A percentile compares a stretch with the other conserved stretches of the same genome.
phyloP scores from a whole-genome alignment of 257 asterid species.

The Haberlea rhodopensis region DNA sequence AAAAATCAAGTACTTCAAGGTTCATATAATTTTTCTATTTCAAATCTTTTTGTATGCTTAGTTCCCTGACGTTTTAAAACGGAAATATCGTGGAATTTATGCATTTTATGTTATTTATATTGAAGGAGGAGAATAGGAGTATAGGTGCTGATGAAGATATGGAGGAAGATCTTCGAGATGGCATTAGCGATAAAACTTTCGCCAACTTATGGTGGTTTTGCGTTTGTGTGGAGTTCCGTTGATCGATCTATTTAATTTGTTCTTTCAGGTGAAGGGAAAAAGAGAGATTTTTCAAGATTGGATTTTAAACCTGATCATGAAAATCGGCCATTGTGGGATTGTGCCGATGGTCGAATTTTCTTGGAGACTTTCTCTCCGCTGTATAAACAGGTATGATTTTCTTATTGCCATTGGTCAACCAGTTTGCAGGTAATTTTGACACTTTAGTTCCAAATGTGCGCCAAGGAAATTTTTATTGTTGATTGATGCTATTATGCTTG shows the following conservation, averaged over 20 bases:
- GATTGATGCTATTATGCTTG: constrained; percentile 1
- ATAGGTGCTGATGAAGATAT: constrained; percentile 47
- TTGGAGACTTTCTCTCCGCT: constrained; percentile 87
- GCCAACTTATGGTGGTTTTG: neutral
- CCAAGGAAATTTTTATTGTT: neutral
- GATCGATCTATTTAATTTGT: constrained; percentile 21
- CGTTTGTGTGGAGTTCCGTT: constrained; percentile 3
- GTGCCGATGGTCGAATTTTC: constrained; percentile 94
- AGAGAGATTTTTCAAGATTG: constrained; percentile 79
- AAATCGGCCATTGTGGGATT: constrained; percentile 93
- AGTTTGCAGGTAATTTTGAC: constrained; percentile 68
- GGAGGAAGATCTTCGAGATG: constrained; percentile 70
- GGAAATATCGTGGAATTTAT: neutral
- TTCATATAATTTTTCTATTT: constrained; percentile 18
- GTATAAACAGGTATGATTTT: constrained; percentile 93
- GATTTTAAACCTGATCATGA: constrained; percentile 89
- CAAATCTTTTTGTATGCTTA: constrained; percentile 3
- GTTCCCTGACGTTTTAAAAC: neutral
- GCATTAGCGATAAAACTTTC: constrained; percentile 33
- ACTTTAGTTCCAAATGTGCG: neutral
- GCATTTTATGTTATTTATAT: constrained; percentile 13
- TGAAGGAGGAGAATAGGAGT: constrained; percentile 59
- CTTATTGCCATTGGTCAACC: constrained; percentile 99
- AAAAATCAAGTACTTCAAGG: constrained; percentile 70
- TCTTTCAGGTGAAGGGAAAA: constrained; percentile 63